Conservation (phyloP, 2,329 filamentous ascomycete genomes). For the Hypoxylon sp. region DNA sequence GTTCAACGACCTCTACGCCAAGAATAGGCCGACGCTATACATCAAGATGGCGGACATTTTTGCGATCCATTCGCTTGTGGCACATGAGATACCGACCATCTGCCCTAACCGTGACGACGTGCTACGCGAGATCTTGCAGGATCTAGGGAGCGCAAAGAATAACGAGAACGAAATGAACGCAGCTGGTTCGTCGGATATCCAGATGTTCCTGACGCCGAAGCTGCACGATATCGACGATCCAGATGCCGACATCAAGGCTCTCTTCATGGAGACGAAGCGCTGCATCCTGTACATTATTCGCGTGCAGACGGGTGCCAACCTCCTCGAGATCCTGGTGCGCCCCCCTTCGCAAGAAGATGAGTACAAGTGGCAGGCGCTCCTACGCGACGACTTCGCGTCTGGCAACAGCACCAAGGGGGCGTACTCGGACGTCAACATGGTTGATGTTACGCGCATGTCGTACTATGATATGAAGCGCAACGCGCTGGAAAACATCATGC, state of each 20-base stretch:
- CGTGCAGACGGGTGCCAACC: constrained; percentile 87
- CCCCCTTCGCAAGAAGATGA: constrained; percentile 89
- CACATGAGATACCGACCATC: constrained; percentile 77
- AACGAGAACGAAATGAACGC: constrained; percentile 94
- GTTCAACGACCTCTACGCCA: constrained; percentile 96
- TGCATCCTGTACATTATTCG: constrained; percentile 98
- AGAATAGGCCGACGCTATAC: constrained; percentile 97
- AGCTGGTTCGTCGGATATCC: constrained; percentile 87
- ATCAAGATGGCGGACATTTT: constrained; percentile 99
- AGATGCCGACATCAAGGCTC: constrained; percentile 86
- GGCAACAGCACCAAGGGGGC: constrained; percentile 76
- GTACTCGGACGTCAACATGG: constrained; percentile 88
- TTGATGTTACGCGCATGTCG: constrained; percentile 87
- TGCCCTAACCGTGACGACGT: constrained; percentile 85
- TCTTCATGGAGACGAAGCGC: constrained; percentile 98
- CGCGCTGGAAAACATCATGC: constrained; percentile 91
- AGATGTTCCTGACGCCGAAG: constrained; percentile 87
- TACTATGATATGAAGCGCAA: constrained; percentile 94
- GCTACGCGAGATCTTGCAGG: constrained; percentile 88
- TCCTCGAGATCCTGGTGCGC: constrained; percentile 95
- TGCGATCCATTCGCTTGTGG: constrained; percentile 88
- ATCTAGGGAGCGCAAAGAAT: constrained; percentile 93
- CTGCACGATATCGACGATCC: constrained; percentile 91
- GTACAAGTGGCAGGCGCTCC: constrained; percentile 81
- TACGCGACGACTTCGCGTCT: constrained; percentile 81